Base-by-base conservation (phyloP, 306 rosid species). In the Astragalus glycyphyllos region DNA sequence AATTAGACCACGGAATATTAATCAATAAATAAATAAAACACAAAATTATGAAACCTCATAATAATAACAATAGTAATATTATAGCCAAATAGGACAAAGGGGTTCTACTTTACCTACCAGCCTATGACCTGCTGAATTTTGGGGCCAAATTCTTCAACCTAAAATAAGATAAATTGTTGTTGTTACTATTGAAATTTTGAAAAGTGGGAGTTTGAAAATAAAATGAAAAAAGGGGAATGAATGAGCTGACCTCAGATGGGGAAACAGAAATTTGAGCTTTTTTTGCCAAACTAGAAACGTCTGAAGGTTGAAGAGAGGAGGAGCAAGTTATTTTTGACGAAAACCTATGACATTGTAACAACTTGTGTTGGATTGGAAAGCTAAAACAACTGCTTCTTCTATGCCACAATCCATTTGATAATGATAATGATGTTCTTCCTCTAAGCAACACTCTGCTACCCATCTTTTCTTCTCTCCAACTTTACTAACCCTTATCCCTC, bases 121-220 rank as follows among this genome's bases (percentile, higher is more conserved):
- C 84, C 96, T 71, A 91, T 65, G 41, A 91, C 92, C 73, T 87
- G 91, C 47, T 83, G 81, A 77, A 89, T 85, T 65, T 88, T 91
- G 5, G 97, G 97, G 75, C 89, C 87, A 70, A 87, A 85, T 57
- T 91, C 89, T 80, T 89, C 91, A 32, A 73, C 88, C 97, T 91
- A 68, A 32, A 68, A 44, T 6, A 9, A 63, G 29, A 68, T 4
- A 29, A 42, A 42, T 44, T 26, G 31, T 26, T 26, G 31, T 26
- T 26, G 4, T 26, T 26, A 26, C 4, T 3, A 35, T 35, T 35
- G 40, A 35, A 35, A 35, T 35, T 35, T 35, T 35, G 8, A 35
- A 35, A 35, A 35, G 40, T 35, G 40, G 40, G 8, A 35, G 45
- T 40, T 20, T 7, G 11, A 69, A 15, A 16, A 15, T n/a, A 23